Percentiles rank a stretch among this genome's conserved stretches.
These are phyloP conservation scores for Dictyostelium brefeldianum DNA, from an alignment of 78 protist species.

Conservation along the genomic window DNA sequence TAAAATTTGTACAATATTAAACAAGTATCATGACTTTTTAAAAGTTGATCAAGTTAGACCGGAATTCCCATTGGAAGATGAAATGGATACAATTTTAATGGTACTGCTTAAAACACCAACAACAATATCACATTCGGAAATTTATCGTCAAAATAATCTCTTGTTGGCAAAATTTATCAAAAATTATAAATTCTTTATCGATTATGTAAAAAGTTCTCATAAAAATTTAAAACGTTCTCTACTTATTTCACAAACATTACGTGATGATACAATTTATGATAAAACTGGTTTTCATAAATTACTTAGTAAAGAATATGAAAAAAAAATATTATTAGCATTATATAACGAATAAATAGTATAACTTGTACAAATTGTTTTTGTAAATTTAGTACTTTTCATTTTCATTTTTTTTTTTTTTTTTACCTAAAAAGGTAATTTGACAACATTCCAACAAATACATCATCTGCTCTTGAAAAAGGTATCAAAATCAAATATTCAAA, in stretches of 20 bases:
- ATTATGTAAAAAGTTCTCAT: constrained; percentile 2
- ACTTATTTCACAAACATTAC: background rate
- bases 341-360: constrained; percentile 1
- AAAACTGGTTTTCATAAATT: background rate
- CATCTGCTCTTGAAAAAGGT: too few species aligned
- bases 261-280: constrained; percentile 4
- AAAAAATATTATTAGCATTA: background rate
- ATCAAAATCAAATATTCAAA: too few species aligned
- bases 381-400: too few species aligned
- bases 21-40: background rate
- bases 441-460: too few species aligned
- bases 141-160: constrained; percentile 19
- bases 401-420: too few species aligned
- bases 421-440: too few species aligned
- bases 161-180: background rate
- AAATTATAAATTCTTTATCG: background rate
- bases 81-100: background rate
- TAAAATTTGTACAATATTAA: background rate
- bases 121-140: background rate
- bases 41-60: background rate
- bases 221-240: background rate
- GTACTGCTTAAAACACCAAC: background rate
- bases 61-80: background rate
- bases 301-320: background rate
- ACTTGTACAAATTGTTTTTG: too few species aligned